Percentiles rank a stretch among this genome's conserved stretches.
phyloP scores from a whole-genome alignment of 2,329 filamentous ascomycete genomes.

The Hawksworthiomyces lignivorus region DNA sequence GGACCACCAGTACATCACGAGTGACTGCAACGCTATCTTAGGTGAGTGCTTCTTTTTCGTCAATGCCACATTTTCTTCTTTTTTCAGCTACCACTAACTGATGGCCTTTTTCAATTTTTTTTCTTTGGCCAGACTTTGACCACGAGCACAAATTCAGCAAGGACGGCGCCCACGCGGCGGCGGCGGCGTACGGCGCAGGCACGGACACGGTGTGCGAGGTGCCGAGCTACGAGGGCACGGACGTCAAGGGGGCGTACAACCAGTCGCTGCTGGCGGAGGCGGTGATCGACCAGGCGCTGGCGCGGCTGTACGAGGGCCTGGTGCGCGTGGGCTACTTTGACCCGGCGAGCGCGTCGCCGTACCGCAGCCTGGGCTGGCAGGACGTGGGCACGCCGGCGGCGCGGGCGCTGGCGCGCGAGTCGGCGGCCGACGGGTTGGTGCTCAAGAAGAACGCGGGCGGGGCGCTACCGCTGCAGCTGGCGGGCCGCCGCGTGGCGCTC shows the following conservation, averaged over 20 bases:
- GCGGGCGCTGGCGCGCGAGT: constrained; percentile 47
- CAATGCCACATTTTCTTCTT: no score
- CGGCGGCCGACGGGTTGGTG: constrained; percentile 39
- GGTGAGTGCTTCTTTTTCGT: no score
- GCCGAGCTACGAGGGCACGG: constrained; percentile 10
- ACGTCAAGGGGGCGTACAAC: constrained; percentile 26
- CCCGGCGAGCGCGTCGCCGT: constrained; percentile 31
- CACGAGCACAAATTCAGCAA: constrained; percentile 6
- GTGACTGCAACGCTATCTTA: constrained; percentile 22
- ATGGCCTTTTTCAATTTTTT: no score
- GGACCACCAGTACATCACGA: constrained; percentile 40
- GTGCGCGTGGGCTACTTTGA: constrained; percentile 53
- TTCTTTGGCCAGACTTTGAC: no score
- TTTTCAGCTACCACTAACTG: no score
- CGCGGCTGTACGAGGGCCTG: constrained; percentile 43
- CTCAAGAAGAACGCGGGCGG: constrained; percentile 46
- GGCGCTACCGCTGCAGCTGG: constrained; percentile 33
- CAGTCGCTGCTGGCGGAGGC: constrained; percentile 19
- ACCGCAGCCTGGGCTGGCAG: constrained; percentile 43
- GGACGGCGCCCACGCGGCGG: constrained; percentile 11
- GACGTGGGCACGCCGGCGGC: constrained; percentile 50
- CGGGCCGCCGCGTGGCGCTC: constrained; percentile 22
- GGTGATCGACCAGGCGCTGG: no score
- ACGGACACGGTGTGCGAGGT: constrained; percentile 24
- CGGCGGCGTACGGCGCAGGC: constrained; percentile 27